Conservation (phyloP, 306 rosid species). For the Vigna hirtella region DNA sequence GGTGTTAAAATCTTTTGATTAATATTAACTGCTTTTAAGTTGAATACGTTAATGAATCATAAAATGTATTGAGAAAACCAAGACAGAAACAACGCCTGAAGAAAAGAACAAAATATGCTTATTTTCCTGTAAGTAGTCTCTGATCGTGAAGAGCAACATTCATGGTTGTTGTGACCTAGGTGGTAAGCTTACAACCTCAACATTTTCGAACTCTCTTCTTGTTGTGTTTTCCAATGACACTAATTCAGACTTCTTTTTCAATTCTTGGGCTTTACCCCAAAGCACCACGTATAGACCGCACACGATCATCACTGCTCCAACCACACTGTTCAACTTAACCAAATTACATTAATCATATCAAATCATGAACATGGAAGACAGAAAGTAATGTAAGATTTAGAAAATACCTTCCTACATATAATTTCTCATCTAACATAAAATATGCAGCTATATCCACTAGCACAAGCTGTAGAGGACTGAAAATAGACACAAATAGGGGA, state of each 20-base stretch:
- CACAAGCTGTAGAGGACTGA: constrained; percentile 49
- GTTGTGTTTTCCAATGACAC: not conserved
- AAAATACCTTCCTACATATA: constrained; percentile 51
- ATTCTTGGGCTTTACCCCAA: constrained; percentile 52
- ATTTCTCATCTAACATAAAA: constrained; percentile 44
- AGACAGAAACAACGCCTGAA: no score
- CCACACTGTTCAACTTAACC: constrained; percentile 28
- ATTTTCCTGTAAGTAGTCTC: not conserved
- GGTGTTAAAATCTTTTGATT: no score
- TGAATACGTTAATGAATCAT: no score
- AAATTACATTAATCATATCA: not conserved
- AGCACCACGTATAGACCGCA: constrained; percentile 51
- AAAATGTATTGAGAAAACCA: no score
- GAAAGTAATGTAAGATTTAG: not conserved
- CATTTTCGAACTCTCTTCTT: not conserved
- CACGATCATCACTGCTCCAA: constrained; percentile 46
- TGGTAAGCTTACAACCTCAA: not conserved
- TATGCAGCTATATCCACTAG: constrained; percentile 33
- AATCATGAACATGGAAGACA: no score
- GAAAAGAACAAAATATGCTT: no score
- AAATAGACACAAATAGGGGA: constrained; percentile 45
- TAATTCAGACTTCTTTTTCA: constrained; percentile 1
- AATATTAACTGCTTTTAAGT: no score
- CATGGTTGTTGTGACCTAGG: not conserved
- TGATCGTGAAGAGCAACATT: no score